These are phyloP conservation scores for Trichoderma lentiforme DNA, from an alignment of 2,329 filamentous ascomycete genomes.

Conservation along the genomic window DNA sequence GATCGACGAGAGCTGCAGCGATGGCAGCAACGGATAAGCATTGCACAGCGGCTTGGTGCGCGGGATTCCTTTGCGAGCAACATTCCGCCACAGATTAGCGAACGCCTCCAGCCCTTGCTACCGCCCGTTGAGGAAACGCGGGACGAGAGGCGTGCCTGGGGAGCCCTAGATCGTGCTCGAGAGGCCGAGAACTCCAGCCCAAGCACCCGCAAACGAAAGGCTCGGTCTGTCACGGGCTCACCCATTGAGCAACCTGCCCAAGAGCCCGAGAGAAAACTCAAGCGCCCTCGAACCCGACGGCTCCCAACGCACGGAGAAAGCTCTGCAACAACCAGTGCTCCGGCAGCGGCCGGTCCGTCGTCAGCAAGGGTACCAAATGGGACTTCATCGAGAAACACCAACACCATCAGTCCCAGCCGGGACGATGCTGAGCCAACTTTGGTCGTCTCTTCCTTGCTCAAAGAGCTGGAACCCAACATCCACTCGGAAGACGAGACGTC, in stretches of 20 bases:
- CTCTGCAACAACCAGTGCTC: slow-evolving; percentile 40
- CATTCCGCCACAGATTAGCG: slow-evolving; percentile 55
- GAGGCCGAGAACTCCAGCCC: slow-evolving; percentile 57
- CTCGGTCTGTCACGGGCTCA: slow-evolving; percentile 66
- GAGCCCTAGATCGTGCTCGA: slow-evolving; percentile 80
- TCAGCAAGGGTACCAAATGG: slow-evolving; percentile 24
- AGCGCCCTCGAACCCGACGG: slow-evolving; percentile 78
- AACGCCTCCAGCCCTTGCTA: slow-evolving; percentile 56
- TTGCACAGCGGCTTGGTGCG: slow-evolving; percentile 76
- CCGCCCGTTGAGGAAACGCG: slow-evolving; percentile 68
- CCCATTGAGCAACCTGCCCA: slow-evolving; percentile 60
- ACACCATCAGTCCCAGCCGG: slow-evolving; percentile 21
- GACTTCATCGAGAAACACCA: slow-evolving; percentile 25
- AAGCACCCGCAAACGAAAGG: slow-evolving; percentile 69
- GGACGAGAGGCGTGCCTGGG: slow-evolving; percentile 84
- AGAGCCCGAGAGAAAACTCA: slow-evolving; percentile 77
- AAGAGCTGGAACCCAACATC: slow-evolving; percentile 73
- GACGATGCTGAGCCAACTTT: slow-evolving; percentile 66
- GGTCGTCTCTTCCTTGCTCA: slow-evolving; percentile 78
- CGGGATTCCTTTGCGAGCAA: slow-evolving; percentile 67
- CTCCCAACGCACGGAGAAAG: slow-evolving; percentile 49
- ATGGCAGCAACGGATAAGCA: slow-evolving; percentile 81
- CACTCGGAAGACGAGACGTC: slow-evolving; percentile 54
- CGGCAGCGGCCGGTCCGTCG: slow-evolving; percentile 31
- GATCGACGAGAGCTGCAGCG: slow-evolving; percentile 62